A percentile compares a stretch with the other conserved stretches of the same genome.
Conservation (phyloP, 2,329 filamentous ascomycete species). For the Tolypocladium inflatum region DNA sequence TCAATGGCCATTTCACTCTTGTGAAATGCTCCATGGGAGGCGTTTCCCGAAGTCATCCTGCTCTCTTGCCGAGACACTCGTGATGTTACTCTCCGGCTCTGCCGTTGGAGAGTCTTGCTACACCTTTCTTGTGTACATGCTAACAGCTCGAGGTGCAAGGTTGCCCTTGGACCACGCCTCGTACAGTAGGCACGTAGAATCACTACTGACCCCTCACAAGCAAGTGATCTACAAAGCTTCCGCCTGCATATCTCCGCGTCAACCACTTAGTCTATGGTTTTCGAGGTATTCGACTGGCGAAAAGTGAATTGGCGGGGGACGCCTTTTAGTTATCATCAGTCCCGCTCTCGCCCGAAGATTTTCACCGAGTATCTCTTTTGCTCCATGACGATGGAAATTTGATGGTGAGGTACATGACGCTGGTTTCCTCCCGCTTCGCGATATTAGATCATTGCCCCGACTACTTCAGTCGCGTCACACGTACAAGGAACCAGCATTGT, state of each 20-base stretch:
- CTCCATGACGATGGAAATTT: slow-evolving; percentile 66
- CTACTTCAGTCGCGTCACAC: too few relatives aligned
- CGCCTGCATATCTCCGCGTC: slow-evolving; percentile 87
- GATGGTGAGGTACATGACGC: slow-evolving; percentile 67
- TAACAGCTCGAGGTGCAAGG: not conserved
- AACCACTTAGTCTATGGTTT: slow-evolving; percentile 62
- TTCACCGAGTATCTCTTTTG: slow-evolving; percentile 44
- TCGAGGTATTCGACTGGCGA: slow-evolving; percentile 92
- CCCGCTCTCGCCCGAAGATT: slow-evolving; percentile 72
- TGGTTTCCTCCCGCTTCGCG: not conserved
- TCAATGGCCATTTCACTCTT: slow-evolving; percentile 66
- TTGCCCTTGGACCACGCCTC: not conserved
- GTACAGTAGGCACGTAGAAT: not conserved
- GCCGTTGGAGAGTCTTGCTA: not conserved
- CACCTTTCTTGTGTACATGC: not conserved
- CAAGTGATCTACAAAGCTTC: slow-evolving; percentile 10
- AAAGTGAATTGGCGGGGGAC: slow-evolving; percentile 52
- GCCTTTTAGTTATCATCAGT: slow-evolving; percentile 35
- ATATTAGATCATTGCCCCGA: too few relatives aligned
- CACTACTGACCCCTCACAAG: not conserved
- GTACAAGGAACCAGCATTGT: too few relatives aligned
- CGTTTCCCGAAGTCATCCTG: slow-evolving; percentile 54
- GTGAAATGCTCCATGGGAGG: slow-evolving; percentile 72
- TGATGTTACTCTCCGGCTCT: slow-evolving; percentile 4
- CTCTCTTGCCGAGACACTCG: slow-evolving; percentile 1